These are phyloP conservation scores for Calonectria leucothoes DNA, from an alignment of 2,329 filamentous ascomycete species.

Conservation along the genomic window DNA sequence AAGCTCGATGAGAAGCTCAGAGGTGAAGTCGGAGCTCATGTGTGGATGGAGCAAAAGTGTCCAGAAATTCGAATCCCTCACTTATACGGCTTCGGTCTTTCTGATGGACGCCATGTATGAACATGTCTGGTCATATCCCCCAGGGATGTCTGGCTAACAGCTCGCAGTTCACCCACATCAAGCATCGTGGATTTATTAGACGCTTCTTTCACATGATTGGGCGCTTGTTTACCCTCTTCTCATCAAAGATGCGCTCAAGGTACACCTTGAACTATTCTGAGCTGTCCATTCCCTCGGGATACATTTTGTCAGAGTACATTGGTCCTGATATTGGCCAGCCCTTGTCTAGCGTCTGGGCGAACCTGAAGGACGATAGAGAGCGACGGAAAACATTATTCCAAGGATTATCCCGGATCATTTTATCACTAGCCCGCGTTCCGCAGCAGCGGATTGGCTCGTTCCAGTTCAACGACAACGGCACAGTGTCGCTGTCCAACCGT, in stretches of 20 bases:
- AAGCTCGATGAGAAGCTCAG: neutral
- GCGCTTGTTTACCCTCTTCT: neutral
- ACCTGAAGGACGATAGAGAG: neutral
- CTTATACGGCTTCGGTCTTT: slow-evolving; percentile 8
- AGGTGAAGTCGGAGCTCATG: neutral
- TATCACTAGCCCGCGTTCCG: neutral
- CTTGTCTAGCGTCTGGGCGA: neutral
- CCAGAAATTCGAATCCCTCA: slow-evolving; percentile 4
- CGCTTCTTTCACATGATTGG: neutral
- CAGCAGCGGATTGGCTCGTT: slow-evolving; percentile 5
- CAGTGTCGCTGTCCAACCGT: neutral
- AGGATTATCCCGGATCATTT: neutral
- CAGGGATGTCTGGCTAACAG: neutral
- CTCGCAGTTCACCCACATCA: neutral
- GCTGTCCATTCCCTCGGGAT: neutral
- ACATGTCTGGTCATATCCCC: no score
- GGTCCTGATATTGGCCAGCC: neutral
- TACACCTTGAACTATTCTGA: neutral
- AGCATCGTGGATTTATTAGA: neutral
- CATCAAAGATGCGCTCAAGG: neutral
- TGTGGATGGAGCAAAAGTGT: neutral
- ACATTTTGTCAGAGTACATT: neutral
- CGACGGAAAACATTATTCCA: neutral
- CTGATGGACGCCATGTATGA: slow-evolving; percentile 7
- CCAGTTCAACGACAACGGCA: slow-evolving; percentile 7